These are phyloP conservation scores for Leccinum obscurum DNA, from an alignment of 768 basidiomycete species.

Conservation along the genomic window DNA sequence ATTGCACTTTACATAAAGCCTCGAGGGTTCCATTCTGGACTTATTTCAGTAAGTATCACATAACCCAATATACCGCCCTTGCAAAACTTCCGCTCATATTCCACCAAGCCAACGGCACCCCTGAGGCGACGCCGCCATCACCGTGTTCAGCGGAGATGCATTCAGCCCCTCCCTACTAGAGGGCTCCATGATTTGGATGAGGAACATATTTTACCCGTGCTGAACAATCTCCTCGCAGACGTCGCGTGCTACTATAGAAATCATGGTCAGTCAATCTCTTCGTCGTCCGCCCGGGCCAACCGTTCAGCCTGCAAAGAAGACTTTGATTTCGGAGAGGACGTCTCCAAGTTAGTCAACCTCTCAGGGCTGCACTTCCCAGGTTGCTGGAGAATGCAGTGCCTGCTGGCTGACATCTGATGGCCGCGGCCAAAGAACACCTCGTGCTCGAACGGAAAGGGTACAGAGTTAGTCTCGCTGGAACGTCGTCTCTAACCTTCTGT, in stretches of 20 bases:
- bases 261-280: constrained; percentile 1
- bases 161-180: constrained; percentile 9
- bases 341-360: not conserved
- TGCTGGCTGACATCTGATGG: constrained; percentile 1
- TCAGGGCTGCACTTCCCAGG: constrained; percentile 12
- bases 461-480: constrained; percentile 13
- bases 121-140: constrained; percentile 1
- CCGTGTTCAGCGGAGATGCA: constrained; percentile 12
- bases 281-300: not conserved
- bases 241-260: constrained; percentile 7
- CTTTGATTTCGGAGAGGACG: constrained; percentile 11
- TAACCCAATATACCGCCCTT: constrained; percentile 5
- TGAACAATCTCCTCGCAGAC: constrained; percentile 14
- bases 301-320: not conserved
- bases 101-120: constrained; percentile 2
- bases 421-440: constrained; percentile 8
- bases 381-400: constrained; percentile 14
- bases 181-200: constrained; percentile 8
- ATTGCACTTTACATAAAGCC: not conserved
- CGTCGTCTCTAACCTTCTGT: constrained; percentile 1
- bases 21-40: not conserved
- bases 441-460: constrained; percentile 9
- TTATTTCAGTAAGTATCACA: constrained; percentile 8
- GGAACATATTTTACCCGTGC: constrained; percentile 4
- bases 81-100: constrained; percentile 5